Base-by-base conservation (phyloP, 2,329 filamentous ascomycete species). In the Magnaporthiopsis rhizophila region DNA sequence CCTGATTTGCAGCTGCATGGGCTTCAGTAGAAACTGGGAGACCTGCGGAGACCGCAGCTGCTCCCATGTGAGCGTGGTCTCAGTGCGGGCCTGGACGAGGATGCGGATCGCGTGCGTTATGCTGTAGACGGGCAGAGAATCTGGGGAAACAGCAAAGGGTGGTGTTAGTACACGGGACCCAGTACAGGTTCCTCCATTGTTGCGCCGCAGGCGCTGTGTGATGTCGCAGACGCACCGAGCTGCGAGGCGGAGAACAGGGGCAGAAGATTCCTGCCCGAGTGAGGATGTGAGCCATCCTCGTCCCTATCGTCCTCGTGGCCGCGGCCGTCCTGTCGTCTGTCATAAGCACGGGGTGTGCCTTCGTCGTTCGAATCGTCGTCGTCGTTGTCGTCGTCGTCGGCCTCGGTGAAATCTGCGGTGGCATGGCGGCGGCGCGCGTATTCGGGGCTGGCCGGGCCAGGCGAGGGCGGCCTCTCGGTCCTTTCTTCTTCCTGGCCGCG, bases 11-110 rank as follows among this genome's bases (percentile, higher is more conserved):
- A 95, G 90, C 75, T 95, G 92, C 80, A 97, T 95, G 2, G 94
- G 94, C 79, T 97, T 97, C 73, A 97, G 85, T 50, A 98, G 83
- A 74, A 98, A 98, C 73, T 97, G 93, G 21, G 92, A 97, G 65
- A 98, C 89, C 74, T 98, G 94, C 3, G 94, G 94, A n/a, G 92
- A 96, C 68, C 93, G 87, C 67, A 98, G 81, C 75, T 98, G 94
- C 68, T 98, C 94, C 93, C 93, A 98, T 21, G 92, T 89, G 62
- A 98, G 79, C 0, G 92, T 94, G 1, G 93, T 97, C 78, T 98
- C 94, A 75, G 92, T 96, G 72, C 90, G 87, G 65, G 91, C 83
- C 69, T 91, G 85, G 66, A 98, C 88, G 65, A 97, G 83, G 63
- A 92, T 87, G 69, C 94, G 90, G 67, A 97, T 93, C 38, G 91